A percentile compares a stretch with the other conserved stretches of the same genome.
phyloP scores from a whole-genome alignment of 129 eudicot species.

The Lactuca saligna region DNA sequence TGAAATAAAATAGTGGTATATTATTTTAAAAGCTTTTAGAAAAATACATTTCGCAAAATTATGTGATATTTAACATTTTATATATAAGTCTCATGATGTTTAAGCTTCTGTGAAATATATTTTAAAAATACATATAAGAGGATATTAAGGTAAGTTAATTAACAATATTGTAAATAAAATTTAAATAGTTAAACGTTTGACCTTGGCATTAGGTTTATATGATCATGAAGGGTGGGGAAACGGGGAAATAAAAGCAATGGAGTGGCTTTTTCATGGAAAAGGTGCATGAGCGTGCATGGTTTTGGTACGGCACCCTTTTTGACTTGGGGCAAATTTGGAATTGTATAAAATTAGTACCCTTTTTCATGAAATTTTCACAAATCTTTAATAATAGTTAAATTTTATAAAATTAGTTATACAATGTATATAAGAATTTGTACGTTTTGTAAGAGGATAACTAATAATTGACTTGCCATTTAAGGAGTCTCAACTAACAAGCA shows the following conservation, averaged over 20 bases:
- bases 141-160: not conserved
- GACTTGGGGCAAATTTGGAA: not conserved
- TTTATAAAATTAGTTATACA: too few relatives aligned
- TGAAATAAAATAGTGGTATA: not conserved
- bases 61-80: not conserved
- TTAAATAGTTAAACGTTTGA: constrained; percentile 26
- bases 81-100: too few relatives aligned
- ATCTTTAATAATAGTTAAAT: not conserved
- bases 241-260: constrained; percentile 7
- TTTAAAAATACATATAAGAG: not conserved
- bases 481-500: not conserved
- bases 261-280: constrained; percentile 42
- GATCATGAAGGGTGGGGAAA: constrained; percentile 15
- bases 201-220: constrained; percentile 12
- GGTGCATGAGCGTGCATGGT: constrained; percentile 70
- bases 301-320: constrained; percentile 36
- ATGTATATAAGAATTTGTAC: too few relatives aligned
- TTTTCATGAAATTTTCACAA: too few relatives aligned
- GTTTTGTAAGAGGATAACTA: too few relatives aligned
- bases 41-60: not conserved
- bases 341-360: not conserved
- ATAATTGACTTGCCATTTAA: too few relatives aligned
- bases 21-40: not conserved
- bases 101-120: not conserved
- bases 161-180: not conserved